A percentile compares a stretch with the other conserved stretches of the same genome.
These are phyloP conservation scores for Gymnopilus junonius DNA, from an alignment of 768 basidiomycete species.

Conservation along the genomic window DNA sequence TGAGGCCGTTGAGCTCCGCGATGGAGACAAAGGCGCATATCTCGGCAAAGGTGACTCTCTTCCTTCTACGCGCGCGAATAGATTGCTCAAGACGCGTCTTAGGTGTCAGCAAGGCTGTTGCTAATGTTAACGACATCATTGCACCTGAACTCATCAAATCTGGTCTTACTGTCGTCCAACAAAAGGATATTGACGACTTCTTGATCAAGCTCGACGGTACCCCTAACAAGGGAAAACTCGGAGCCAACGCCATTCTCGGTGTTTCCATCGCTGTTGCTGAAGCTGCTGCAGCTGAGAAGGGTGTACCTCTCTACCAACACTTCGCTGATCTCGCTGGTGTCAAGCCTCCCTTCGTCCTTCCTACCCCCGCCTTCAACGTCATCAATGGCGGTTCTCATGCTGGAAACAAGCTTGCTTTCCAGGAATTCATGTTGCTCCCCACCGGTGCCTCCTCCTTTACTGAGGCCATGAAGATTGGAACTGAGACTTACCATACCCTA, in stretches of 20 bases:
- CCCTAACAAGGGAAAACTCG: slow-evolving; percentile 98
- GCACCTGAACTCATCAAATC: slow-evolving; percentile 88
- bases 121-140: slow-evolving; percentile 92
- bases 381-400: slow-evolving; percentile 99
- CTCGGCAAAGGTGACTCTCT: slow-evolving; percentile 87
- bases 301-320: slow-evolving; percentile 94
- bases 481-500: slow-evolving; percentile 96
- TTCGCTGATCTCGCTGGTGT: slow-evolving; percentile 95
- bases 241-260: slow-evolving; percentile 98
- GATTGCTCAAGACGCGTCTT: slow-evolving; percentile 18
- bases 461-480: slow-evolving; percentile 98
- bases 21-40: slow-evolving; percentile 91
- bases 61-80: background rate
- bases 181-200: slow-evolving; percentile 97
- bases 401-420: slow-evolving; percentile 99
- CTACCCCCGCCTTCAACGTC: slow-evolving; percentile 95
- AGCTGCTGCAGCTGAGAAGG: slow-evolving; percentile 95
- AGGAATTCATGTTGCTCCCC: slow-evolving; percentile 99
- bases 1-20: slow-evolving; percentile 98
- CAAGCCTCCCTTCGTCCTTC: slow-evolving; percentile 92
- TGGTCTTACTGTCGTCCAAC: slow-evolving; percentile 81
- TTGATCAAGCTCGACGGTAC: slow-evolving; percentile 98
- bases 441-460: slow-evolving; percentile 91
- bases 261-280: slow-evolving; percentile 95
- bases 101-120: slow-evolving; percentile 94